Evolutionary conservation across 169 alveolate genomes (phyloP), one percentile per base, ranked within the genome.

Genomic region (Plasmodium gallinaceum): DNA sequence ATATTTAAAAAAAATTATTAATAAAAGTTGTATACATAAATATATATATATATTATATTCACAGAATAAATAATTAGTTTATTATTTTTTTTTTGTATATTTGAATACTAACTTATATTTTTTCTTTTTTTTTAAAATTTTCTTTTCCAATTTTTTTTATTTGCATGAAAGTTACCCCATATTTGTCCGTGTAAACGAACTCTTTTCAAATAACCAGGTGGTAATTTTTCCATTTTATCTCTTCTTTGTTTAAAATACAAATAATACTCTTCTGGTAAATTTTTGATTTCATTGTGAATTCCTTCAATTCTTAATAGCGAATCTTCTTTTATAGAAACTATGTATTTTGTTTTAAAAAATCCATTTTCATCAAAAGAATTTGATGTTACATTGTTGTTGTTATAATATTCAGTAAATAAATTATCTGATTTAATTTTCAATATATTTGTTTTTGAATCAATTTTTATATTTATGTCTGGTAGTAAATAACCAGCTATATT

Each of bases 111-210:
- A 14, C 37, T 42, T 24, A 10, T 32, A 52, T 60, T 48, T 18
- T 9, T 51, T 20, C 14, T 32, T 20, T 37, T 58, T 32, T 54
- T 22, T 74, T 18, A 80, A 80, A 80, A 83, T 62, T 83, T 83
- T 57, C 91, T 58, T 52, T 83, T 83, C 91, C 91, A 83, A 43
- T 83, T 83, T 22, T 62, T 83, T 18, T 72, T 70, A 20, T 83
- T 58, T 22, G 91, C 91, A 10, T 83, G 91, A 45, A 83, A 83
- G 14, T 83, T 83, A 18, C 91, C 91, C 91, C 91, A 83, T 83
- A 83, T 83, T 37, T 68, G 62, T 9, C 91, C 91, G 18, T 83
- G 91, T 26, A 83, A 48, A 4, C 74, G 83, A 22, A 83, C 91
- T 2, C 86, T 60, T 51, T 83, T 83, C 74, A 83, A 73, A 61